These are phyloP conservation scores for Rhizopus stolonifer DNA, from an alignment of 371 early-diverging fungal genomes.

Conservation along the genomic window DNA sequence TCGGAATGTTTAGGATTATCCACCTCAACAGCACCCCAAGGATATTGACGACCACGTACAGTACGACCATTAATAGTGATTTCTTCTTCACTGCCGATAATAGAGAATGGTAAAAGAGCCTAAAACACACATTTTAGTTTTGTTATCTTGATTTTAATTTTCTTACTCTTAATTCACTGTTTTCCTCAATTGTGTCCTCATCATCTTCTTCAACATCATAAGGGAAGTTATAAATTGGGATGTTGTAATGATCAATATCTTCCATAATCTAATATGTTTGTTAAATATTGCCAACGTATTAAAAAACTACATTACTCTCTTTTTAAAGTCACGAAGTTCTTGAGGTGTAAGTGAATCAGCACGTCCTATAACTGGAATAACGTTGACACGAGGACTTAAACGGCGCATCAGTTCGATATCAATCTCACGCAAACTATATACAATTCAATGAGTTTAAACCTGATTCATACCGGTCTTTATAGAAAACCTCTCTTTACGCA, in stretches of 20 bases:
- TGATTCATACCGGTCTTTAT: neutral
- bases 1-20: constrained; percentile 93
- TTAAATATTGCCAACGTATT: neutral
- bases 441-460: neutral
- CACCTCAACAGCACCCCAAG: constrained; percentile 98
- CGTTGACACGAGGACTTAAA: constrained; percentile 89
- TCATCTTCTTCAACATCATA: constrained; percentile 79
- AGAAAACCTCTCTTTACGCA: constrained; percentile 46
- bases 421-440: constrained; percentile 83
- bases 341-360: constrained; percentile 75
- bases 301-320: constrained; percentile 57
- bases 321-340: constrained; percentile 78
- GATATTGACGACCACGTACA: constrained; percentile 96
- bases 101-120: constrained; percentile 91
- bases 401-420: constrained; percentile 97
- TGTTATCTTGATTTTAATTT: neutral
- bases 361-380: constrained; percentile 90
- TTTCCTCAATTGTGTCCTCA: constrained; percentile 95
- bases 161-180: constrained; percentile 80
- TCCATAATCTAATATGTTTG: constrained; percentile 72
- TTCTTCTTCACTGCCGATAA: constrained; percentile 96
- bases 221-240: constrained; percentile 89
- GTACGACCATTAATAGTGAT: constrained; percentile 70
- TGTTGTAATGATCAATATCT: constrained; percentile 88
- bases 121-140: too few species aligned